Conservation (phyloP, 306 rosid genomes). For the Echinosophora koreensis region DNA sequence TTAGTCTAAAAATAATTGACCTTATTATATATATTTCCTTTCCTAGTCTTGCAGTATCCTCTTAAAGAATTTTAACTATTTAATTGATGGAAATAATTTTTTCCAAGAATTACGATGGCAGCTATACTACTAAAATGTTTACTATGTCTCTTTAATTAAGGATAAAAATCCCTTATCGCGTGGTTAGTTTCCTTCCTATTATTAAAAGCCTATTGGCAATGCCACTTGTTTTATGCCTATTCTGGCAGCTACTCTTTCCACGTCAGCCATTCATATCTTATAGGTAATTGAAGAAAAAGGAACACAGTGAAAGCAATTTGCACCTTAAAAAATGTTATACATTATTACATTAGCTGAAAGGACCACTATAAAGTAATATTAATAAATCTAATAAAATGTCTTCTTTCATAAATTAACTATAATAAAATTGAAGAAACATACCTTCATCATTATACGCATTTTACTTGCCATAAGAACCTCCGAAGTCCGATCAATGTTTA, state of each 20-base stretch:
- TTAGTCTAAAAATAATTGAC: too few species aligned
- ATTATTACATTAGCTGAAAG: conserved; percentile 36
- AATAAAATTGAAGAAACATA: conserved; percentile 15
- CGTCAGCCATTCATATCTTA: conserved; percentile 28
- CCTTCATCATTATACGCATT: background rate
- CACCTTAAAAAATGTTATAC: conserved; percentile 37
- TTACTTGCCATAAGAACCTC: background rate
- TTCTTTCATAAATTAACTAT: background rate
- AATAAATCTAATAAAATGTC: conserved; percentile 16
- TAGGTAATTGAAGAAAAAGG: conserved; percentile 5
- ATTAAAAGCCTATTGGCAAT: background rate
- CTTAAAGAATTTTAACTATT: background rate
- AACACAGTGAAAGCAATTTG: conserved; percentile 46
- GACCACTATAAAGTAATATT: conserved; percentile 42
- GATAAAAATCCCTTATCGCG: background rate
- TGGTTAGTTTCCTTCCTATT: background rate
- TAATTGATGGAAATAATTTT: conserved; percentile 7
- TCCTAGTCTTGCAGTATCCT: background rate
- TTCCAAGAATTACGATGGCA: background rate
- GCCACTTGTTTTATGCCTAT: conserved; percentile 26
- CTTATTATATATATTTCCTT: background rate
- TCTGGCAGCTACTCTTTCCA: conserved; percentile 9
- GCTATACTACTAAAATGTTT: background rate
- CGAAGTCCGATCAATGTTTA: too few species aligned
- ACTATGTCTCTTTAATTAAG: background rate